Conservation (phyloP, 805 yeast genomes). For the Lachancea waltii region DNA sequence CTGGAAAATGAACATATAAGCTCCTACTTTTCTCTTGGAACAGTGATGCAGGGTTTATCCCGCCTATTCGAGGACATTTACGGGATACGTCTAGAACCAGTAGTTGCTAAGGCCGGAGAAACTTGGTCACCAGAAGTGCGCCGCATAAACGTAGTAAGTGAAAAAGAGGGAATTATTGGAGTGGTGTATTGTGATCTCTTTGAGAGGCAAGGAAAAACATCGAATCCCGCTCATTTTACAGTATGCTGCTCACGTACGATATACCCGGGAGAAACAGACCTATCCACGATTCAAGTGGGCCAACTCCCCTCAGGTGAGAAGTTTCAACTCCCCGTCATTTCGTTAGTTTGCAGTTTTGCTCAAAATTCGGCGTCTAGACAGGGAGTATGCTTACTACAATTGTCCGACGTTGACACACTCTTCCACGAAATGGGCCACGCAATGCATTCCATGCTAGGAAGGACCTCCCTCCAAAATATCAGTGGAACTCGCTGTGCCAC, state of each 20-base stretch:
- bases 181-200: conserved; percentile 83
- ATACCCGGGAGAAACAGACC: conserved; percentile 46
- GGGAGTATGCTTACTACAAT: conserved; percentile 53
- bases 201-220: conserved; percentile 65
- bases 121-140: conserved; percentile 87
- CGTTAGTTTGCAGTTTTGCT: conserved; percentile 78
- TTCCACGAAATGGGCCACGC: conserved; percentile 99
- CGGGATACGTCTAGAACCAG: conserved; percentile 71
- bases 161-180: conserved; percentile 60
- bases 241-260: conserved; percentile 88
- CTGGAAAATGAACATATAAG: conserved; percentile 45
- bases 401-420: conserved; percentile 83
- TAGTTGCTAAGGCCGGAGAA: conserved; percentile 58
- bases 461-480: conserved; percentile 82
- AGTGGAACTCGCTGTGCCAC: conserved; percentile 94
- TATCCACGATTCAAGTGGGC: conserved; percentile 32
- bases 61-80: conserved; percentile 63
- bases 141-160: conserved; percentile 67
- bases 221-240: conserved; percentile 92
- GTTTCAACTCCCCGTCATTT: conserved; percentile 83
- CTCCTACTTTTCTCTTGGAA: conserved; percentile 75
- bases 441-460: conserved; percentile 93
- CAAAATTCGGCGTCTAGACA: conserved; percentile 32
- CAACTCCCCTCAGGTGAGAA: conserved; percentile 36
- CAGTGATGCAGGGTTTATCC: conserved; percentile 78